Conservation (phyloP, 345 rosid genomes). For the Reutealis trisperma region DNA sequence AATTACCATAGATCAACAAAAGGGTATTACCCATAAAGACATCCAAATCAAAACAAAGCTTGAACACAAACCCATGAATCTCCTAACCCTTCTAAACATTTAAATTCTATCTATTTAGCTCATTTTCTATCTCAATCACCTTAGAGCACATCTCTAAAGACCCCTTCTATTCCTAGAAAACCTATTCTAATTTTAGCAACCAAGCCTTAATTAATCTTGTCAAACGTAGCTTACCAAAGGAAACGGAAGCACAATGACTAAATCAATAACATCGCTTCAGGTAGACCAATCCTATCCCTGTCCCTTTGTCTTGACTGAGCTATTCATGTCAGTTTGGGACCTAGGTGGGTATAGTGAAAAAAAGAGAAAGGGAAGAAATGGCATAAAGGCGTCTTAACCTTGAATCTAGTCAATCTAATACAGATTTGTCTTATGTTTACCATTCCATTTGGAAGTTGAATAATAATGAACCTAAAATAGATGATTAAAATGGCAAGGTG, state of each 20-base stretch:
- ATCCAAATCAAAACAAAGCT: conserved; percentile 44
- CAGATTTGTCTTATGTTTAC: too few species aligned
- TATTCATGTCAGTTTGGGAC: too few species aligned
- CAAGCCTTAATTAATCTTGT: background rate
- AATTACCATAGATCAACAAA: conserved; percentile 38
- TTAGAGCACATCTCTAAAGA: too few species aligned
- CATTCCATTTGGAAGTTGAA: too few species aligned
- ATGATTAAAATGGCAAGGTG: conserved; percentile 56
- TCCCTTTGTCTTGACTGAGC: too few species aligned
- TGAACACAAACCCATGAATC: conserved; percentile 58
- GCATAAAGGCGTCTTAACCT: too few species aligned
- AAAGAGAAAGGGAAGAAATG: conserved; percentile 51
- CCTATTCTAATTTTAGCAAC: background rate
- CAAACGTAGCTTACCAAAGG: conserved; percentile 52
- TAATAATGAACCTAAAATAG: conserved; percentile 60
- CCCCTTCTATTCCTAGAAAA: too few species aligned
- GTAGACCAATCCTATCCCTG: too few species aligned
- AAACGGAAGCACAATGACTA: conserved; percentile 77
- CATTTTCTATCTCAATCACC: too few species aligned
- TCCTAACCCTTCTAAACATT: conserved; percentile 53
- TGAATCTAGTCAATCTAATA: too few species aligned
- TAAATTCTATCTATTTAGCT: too few species aligned
- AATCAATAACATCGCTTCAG: conserved; percentile 66
- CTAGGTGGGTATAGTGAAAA: too few species aligned
- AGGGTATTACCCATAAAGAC: conserved; percentile 51